phyloP scores from a whole-genome alignment of 1,139 yeast genomes.

The Kodamaea fungicola region DNA sequence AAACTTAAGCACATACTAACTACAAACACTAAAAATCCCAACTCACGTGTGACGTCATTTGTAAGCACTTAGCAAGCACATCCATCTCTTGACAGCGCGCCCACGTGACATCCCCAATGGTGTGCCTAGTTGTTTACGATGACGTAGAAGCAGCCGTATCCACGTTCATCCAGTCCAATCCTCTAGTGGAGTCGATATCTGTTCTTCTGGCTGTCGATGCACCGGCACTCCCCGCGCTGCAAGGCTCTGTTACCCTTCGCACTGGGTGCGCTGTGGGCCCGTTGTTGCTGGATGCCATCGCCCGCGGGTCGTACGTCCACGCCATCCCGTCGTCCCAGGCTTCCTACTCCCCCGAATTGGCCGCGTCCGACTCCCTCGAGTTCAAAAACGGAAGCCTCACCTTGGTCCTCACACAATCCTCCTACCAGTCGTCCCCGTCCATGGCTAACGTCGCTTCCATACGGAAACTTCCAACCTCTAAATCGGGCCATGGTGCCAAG shows the following conservation, averaged over 20 bases:
- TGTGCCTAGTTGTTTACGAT: neutral
- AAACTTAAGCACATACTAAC: no score
- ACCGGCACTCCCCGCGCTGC: neutral
- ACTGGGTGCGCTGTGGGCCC: no score
- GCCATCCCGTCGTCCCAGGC: slow-evolving; percentile 6
- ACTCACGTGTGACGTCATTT: no score
- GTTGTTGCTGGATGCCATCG: neutral
- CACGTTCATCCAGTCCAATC: slow-evolving; percentile 2
- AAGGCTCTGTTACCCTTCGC: neutral
- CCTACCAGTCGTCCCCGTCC: slow-evolving; percentile 14
- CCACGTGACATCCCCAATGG: neutral
- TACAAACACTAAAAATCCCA: no score
- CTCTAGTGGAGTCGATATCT: slow-evolving; percentile 5
- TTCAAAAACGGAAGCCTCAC: slow-evolving; percentile 7
- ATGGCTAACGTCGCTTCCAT: slow-evolving; percentile 10
- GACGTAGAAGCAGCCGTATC: neutral
- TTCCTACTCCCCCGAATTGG: slow-evolving; percentile 1
- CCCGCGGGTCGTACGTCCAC: slow-evolving; percentile 4
- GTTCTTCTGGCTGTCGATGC: neutral
- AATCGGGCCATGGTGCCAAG: slow-evolving; percentile 22
- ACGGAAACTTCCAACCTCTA: slow-evolving; percentile 14
- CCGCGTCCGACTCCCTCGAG: slow-evolving; percentile 6
- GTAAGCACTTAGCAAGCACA: no score
- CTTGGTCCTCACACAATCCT: slow-evolving; percentile 10
- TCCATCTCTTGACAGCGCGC: no score